phyloP scores from a whole-genome alignment of 495 filamentous ascomycete species.

The Venustampulla echinocandica region DNA sequence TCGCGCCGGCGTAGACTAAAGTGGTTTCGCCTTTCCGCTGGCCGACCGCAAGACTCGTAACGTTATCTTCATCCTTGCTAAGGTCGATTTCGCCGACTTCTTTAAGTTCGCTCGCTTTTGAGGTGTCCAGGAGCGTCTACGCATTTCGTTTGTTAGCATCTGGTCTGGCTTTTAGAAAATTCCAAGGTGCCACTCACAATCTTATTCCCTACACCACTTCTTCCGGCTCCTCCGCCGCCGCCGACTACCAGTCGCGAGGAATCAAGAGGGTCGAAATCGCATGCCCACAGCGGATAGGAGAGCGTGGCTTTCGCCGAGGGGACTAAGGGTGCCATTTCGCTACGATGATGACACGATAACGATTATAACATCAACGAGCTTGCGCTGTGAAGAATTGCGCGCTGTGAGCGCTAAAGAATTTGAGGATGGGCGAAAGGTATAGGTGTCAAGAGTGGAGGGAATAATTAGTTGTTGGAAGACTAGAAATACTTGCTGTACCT shows the following conservation, averaged over 20 bases:
- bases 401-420: too few species aligned
- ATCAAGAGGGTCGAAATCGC: conserved; percentile 80
- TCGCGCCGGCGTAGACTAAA: conserved; percentile 73
- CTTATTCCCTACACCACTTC: conserved; percentile 83
- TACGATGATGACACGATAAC: not conserved
- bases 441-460: too few species aligned
- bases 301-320: conserved; percentile 60
- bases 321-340: conserved; percentile 43
- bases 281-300: conserved; percentile 80
- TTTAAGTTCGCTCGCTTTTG: conserved; percentile 48
- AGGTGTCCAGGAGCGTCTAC: conserved; percentile 63
- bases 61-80: conserved; percentile 82
- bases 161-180: conserved; percentile 2
- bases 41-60: conserved; percentile 68
- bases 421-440: too few species aligned
- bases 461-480: not conserved
- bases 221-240: conserved; percentile 80
- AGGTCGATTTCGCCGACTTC: conserved; percentile 69
- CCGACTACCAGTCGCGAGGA: conserved; percentile 70
- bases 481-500: not conserved
- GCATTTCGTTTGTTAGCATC: conserved; percentile 18
- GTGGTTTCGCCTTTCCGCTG: conserved; percentile 45
- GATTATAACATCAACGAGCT: too few species aligned
- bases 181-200: conserved; percentile 50
- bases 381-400: too few species aligned